Percentiles rank a stretch among this genome's conserved stretches.
phyloP scores from a whole-genome alignment of 495 filamentous ascomycete species.

The Lasiosphaeria ovina region DNA sequence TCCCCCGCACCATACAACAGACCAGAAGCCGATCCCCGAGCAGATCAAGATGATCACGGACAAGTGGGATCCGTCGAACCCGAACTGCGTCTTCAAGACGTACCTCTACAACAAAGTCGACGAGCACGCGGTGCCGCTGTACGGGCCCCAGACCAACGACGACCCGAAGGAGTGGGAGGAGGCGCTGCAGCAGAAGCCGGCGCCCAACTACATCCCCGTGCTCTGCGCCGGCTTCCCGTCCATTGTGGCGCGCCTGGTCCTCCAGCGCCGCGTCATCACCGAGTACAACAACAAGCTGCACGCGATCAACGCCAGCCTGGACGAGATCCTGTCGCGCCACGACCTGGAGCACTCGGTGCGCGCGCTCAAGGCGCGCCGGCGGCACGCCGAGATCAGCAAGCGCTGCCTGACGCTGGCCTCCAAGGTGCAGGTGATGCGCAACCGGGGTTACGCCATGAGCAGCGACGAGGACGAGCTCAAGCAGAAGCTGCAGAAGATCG shows the following conservation, averaged over 20 bases:
- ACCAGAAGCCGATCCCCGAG: conserved; percentile 78
- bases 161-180: conserved; percentile 90
- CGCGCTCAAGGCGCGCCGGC: conserved; percentile 74
- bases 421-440: conserved; percentile 87
- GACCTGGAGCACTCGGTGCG: conserved; percentile 78
- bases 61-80: conserved; percentile 78
- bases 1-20: conserved; percentile 28
- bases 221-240: conserved; percentile 52
- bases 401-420: conserved; percentile 82
- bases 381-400: conserved; percentile 75
- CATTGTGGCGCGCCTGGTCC: conserved; percentile 71
- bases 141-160: conserved; percentile 71
- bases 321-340: conserved; percentile 75
- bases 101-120: conserved; percentile 95
- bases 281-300: conserved; percentile 79
- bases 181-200: conserved; percentile 79
- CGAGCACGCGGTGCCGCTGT: conserved; percentile 75
- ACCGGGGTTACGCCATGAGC: conserved; percentile 88
- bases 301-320: conserved; percentile 81
- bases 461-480: conserved; percentile 87
- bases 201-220: conserved; percentile 72
- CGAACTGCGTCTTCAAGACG: conserved; percentile 74
- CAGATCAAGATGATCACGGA: conserved; percentile 74
- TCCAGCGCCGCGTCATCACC: conserved; percentile 70
- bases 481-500: conserved; percentile 74